A percentile compares a stretch with the other conserved stretches of the same genome.
Conservation (phyloP, 148 eudicot species). For the Selenicereus undatus region DNA sequence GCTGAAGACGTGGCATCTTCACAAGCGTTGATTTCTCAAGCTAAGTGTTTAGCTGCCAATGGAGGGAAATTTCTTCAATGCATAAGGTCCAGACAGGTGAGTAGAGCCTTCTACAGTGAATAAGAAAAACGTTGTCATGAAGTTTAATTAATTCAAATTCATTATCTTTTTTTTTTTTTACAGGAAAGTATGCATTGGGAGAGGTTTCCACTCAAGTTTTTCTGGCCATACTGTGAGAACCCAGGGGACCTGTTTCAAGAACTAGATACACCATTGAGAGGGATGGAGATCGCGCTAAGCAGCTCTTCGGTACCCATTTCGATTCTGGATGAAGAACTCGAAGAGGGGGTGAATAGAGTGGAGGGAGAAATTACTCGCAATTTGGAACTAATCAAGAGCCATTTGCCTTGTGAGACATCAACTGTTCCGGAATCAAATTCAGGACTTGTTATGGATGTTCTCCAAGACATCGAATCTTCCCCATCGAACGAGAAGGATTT, state of each 20-base stretch:
- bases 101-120: conserved; percentile 1
- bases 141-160: background rate
- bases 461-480: conserved; percentile 43
- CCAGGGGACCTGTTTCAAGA: conserved; percentile 53
- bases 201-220: conserved; percentile 40
- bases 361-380: conserved; percentile 35
- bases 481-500: conserved; percentile 42
- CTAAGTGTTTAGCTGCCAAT: conserved; percentile 37
- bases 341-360: conserved; percentile 22
- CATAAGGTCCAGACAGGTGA: conserved; percentile 67
- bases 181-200: conserved; percentile 89
- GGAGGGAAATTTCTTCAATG: conserved; percentile 47
- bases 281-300: conserved; percentile 60
- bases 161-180: background rate
- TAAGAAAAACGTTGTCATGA: background rate
- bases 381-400: conserved; percentile 24
- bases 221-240: conserved; percentile 40
- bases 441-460: conserved; percentile 30
- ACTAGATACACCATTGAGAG: conserved; percentile 50
- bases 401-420: conserved; percentile 32
- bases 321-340: conserved; percentile 31
- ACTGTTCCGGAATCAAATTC: conserved; percentile 52
- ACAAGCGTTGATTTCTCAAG: conserved; percentile 47
- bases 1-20: conserved; percentile 48
- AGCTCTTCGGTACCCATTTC: conserved; percentile 29